A percentile compares a stretch with the other conserved stretches of the same genome.
These are phyloP conservation scores for Herpotrichia juniperi DNA, from an alignment of 2,329 filamentous ascomycete species.

Conservation along the genomic window DNA sequence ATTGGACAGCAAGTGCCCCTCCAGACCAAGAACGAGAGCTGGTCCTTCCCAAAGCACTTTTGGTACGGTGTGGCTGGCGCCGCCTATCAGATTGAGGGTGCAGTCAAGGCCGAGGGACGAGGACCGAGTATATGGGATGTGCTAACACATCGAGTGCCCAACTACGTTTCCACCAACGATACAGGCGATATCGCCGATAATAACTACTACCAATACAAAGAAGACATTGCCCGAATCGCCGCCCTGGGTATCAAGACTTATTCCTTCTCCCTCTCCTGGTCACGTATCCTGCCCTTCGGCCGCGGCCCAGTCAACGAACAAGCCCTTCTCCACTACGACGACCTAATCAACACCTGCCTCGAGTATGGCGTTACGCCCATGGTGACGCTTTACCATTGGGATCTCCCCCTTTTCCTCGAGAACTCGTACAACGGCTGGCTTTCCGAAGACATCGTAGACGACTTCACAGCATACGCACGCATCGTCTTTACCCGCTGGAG, in stretches of 20 bases:
- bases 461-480: constrained; percentile 50
- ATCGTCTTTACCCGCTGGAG: constrained; percentile 48
- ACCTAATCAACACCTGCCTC: constrained; percentile 53
- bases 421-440: constrained; percentile 41
- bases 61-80: constrained; percentile 51
- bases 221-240: constrained; percentile 49
- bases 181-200: constrained; percentile 58
- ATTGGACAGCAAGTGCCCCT: constrained; percentile 35
- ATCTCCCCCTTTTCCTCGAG: constrained; percentile 42
- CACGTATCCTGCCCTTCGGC: constrained; percentile 57
- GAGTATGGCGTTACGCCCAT: constrained; percentile 52
- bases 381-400: constrained; percentile 54
- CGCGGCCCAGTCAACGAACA: constrained; percentile 52
- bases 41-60: constrained; percentile 42
- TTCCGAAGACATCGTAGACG: constrained; percentile 30
- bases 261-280: constrained; percentile 56
- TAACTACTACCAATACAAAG: constrained; percentile 58
- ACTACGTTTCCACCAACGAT: constrained; percentile 34
- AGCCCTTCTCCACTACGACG: constrained; percentile 56
- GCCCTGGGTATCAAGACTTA: constrained; percentile 43
- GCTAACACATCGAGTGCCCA: constrained; percentile 36
- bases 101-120: constrained; percentile 48
- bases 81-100: constrained; percentile 54
- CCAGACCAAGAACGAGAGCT: constrained; percentile 32
- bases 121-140: constrained; percentile 49